Evolutionary conservation across 2,329 filamentous ascomycete genomes (phyloP).

Genomic region (Fusarium azukiicola): DNA sequence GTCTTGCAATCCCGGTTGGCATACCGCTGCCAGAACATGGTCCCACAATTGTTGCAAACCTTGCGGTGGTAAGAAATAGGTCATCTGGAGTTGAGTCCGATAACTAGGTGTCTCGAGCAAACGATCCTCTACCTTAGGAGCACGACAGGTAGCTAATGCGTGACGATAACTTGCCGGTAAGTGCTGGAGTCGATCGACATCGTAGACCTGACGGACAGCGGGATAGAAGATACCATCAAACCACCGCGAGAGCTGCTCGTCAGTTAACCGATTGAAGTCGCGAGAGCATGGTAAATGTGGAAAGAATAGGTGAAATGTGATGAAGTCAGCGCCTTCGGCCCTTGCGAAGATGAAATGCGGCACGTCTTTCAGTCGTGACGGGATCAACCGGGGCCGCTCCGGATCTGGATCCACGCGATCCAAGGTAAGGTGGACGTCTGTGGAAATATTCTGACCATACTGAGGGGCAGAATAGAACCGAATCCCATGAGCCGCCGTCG

Average conservation of each 20-base stretch:
- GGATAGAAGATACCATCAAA: slow-evolving; percentile 38
- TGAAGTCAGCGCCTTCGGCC: slow-evolving; percentile 32
- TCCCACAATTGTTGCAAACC: slow-evolving; percentile 24
- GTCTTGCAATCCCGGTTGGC: slow-evolving; percentile 10
- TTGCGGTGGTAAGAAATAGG: slow-evolving; percentile 26
- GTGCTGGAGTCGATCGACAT: slow-evolving; percentile 28
- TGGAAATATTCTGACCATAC: slow-evolving; percentile 28
- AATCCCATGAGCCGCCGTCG: slow-evolving; percentile 19
- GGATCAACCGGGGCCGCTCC: slow-evolving; percentile 23
- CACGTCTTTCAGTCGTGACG: slow-evolving; percentile 33
- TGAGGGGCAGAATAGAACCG: slow-evolving; percentile 35
- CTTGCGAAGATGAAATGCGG: slow-evolving; percentile 31
- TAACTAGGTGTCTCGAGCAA: slow-evolving; percentile 29
- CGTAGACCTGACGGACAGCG: slow-evolving; percentile 29
- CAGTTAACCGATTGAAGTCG: slow-evolving; percentile 28
- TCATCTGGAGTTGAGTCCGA: slow-evolving; percentile 1
- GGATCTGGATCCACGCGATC: slow-evolving; percentile 22
- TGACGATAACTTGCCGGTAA: slow-evolving; percentile 34
- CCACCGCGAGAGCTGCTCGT: slow-evolving; percentile 30
- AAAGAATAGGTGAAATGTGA: slow-evolving; percentile 33
- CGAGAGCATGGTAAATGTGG: slow-evolving; percentile 28
- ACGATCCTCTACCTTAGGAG: slow-evolving; percentile 15
- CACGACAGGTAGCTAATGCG: slow-evolving; percentile 31
- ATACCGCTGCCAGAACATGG: slow-evolving; percentile 21
- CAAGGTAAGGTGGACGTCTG: slow-evolving; percentile 16